phyloP scores from a whole-genome alignment of 495 filamentous ascomycete species.

The Letharia lupina region DNA sequence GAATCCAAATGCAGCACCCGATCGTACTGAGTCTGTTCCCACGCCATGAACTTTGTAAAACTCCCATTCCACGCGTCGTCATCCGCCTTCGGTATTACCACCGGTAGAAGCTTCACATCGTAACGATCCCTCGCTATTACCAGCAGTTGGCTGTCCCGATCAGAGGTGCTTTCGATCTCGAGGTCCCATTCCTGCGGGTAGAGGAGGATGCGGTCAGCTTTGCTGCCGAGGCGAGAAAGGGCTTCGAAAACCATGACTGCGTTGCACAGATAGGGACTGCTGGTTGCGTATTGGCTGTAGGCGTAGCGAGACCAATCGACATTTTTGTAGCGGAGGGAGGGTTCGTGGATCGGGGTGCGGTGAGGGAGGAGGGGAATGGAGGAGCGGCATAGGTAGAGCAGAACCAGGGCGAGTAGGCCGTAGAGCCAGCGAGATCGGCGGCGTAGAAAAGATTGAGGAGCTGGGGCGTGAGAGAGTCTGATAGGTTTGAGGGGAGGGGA shows the following conservation, averaged over 20 bases:
- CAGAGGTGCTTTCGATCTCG: conserved; percentile 13
- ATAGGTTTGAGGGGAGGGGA: conserved; percentile 17
- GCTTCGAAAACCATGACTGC: conserved; percentile 66
- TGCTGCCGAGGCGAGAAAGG: conserved; percentile 49
- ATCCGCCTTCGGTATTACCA: conserved; percentile 42
- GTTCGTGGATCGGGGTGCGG: conserved; percentile 6
- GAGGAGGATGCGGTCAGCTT: conserved; percentile 58
- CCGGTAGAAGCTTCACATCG: conserved; percentile 51
- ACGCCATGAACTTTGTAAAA: conserved; percentile 62
- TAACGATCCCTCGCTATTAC: conserved; percentile 52
- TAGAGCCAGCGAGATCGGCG: conserved; percentile 14
- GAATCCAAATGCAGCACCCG: conserved; percentile 64
- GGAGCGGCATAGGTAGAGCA: conserved; percentile 17
- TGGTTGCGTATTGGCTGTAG: conserved; percentile 66
- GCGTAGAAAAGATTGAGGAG: conserved; percentile 8
- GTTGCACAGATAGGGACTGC: conserved; percentile 62
- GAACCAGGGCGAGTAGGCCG: conserved; percentile 2
- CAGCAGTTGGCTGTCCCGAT: conserved; percentile 44
- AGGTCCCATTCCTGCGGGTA: conserved; percentile 46
- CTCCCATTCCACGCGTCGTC: conserved; percentile 53
- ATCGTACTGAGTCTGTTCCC: conserved; percentile 58
- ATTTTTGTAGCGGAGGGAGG: conserved; percentile 22
- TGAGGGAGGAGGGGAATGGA: conserved; percentile 10
- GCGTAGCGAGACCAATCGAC: conserved; percentile 55
- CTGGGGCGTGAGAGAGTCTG: not conserved